A percentile compares a stretch with the other conserved stretches of the same genome.
These are phyloP conservation scores for Elsinoe arachidis DNA, from an alignment of 2,329 filamentous ascomycete species.

Conservation along the genomic window DNA sequence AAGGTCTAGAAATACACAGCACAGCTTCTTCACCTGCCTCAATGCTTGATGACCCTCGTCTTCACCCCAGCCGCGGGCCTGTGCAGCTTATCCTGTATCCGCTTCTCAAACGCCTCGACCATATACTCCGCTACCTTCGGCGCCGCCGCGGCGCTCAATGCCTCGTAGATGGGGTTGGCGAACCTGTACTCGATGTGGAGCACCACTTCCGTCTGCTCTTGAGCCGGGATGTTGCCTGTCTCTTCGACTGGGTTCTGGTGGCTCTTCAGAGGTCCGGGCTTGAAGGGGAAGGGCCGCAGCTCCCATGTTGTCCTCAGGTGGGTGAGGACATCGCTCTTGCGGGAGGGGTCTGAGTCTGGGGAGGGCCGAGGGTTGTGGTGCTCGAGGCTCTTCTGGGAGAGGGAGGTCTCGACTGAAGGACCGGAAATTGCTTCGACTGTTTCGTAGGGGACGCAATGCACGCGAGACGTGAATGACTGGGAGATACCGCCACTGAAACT, in stretches of 20 bases:
- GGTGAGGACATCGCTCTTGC: conserved; percentile 46
- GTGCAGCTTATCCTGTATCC: conserved; percentile 52
- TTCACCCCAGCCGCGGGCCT: conserved; percentile 4
- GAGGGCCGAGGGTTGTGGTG: conserved; percentile 32
- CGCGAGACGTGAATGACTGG: conserved; percentile 71
- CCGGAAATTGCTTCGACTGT: conserved; percentile 73
- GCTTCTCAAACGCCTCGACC: conserved; percentile 86
- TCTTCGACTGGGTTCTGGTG: conserved; percentile 31
- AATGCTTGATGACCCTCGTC: conserved; percentile 8
- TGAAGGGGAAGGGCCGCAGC: conserved; percentile 44
- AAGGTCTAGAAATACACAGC: no score
- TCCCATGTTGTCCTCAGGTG: conserved; percentile 64
- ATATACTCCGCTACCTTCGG: conserved; percentile 78
- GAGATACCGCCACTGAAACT: conserved; percentile 75
- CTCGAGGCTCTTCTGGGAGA: conserved; percentile 32
- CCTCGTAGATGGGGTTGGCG: conserved; percentile 76
- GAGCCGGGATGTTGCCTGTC: conserved; percentile 30
- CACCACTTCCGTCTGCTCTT: conserved; percentile 60
- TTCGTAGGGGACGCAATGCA: conserved; percentile 65
- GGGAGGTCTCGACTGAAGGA: conserved; percentile 36
- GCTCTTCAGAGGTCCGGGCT: conserved; percentile 25
- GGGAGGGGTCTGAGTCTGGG: conserved; percentile 25
- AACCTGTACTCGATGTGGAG: conserved; percentile 77
- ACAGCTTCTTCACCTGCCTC: not conserved
- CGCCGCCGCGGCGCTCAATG: conserved; percentile 71